A percentile compares a stretch with the other conserved stretches of the same genome.
Evolutionary conservation across 805 yeast species (phyloP).

Genomic region (Saccharomycopsis capsularis): DNA sequence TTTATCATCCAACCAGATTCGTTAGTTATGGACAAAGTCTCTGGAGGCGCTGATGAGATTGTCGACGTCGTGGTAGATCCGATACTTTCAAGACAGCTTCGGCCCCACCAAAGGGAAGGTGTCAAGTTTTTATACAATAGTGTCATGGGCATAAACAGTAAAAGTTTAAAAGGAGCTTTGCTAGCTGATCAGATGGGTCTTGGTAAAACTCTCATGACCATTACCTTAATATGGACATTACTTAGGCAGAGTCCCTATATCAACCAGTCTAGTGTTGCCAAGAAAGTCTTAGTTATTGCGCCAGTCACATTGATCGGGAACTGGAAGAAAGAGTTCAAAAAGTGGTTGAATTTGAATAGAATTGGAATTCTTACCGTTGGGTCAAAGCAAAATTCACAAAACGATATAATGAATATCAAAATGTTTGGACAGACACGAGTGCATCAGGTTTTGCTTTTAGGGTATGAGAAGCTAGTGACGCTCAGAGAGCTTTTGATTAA

Average conservation of each 20-base stretch:
- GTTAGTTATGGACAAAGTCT: slow-evolving; percentile 18
- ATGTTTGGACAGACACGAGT: slow-evolving; percentile 62
- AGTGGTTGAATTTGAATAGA: slow-evolving; percentile 71
- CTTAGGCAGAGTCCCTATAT: slow-evolving; percentile 53
- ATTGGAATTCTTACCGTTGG: slow-evolving; percentile 60
- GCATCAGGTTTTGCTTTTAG: slow-evolving; percentile 76
- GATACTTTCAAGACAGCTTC: slow-evolving; percentile 39
- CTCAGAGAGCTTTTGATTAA: slow-evolving; percentile 32
- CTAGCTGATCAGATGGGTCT: slow-evolving; percentile 98
- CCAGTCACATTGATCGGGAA: slow-evolving; percentile 86
- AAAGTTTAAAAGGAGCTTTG: slow-evolving; percentile 54
- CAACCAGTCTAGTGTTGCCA: slow-evolving; percentile 26
- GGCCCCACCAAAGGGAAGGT: slow-evolving; percentile 86
- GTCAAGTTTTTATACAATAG: slow-evolving; percentile 76
- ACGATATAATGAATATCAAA: slow-evolving; percentile 49
- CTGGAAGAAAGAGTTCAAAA: slow-evolving; percentile 82
- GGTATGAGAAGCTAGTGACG: slow-evolving; percentile 73
- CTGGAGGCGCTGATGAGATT: slow-evolving; percentile 8
- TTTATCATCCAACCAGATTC: slow-evolving; percentile 3
- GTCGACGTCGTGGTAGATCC: slow-evolving; percentile 54
- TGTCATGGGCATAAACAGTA: slow-evolving; percentile 54
- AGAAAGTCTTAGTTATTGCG: slow-evolving; percentile 72
- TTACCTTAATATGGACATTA: slow-evolving; percentile 77
- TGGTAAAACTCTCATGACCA: slow-evolving; percentile 84
- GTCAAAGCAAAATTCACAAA: slow-evolving; percentile 40